Conservation (phyloP, 2,329 filamentous ascomycete genomes). For the Sclerotinia sclerotiorum region DNA sequence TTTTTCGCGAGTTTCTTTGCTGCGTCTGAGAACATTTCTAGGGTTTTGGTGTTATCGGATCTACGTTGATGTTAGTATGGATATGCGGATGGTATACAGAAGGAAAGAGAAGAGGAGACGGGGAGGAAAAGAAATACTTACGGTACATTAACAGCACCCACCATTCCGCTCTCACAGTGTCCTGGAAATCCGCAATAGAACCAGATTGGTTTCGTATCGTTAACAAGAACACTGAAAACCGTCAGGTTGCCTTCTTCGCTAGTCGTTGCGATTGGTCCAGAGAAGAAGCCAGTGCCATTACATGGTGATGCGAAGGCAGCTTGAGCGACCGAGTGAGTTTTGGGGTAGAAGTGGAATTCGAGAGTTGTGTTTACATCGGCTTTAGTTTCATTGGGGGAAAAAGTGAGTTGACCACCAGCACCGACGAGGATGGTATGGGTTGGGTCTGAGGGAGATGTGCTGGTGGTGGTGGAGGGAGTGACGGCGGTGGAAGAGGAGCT, state of each 20-base stretch:
- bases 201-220: slow-evolving; percentile 46
- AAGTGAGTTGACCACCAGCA: slow-evolving; percentile 43
- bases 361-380: slow-evolving; percentile 52
- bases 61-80: not conserved
- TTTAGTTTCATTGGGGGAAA: slow-evolving; percentile 51
- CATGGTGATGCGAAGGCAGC: slow-evolving; percentile 41
- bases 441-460: slow-evolving; percentile 22
- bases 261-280: slow-evolving; percentile 28
- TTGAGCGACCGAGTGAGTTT: slow-evolving; percentile 52
- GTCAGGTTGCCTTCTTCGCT: slow-evolving; percentile 28
- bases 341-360: slow-evolving; percentile 56
- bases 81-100: not conserved
- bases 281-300: slow-evolving; percentile 35
- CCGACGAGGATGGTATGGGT: slow-evolving; percentile 41
- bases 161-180: slow-evolving; percentile 48
- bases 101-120: not conserved
- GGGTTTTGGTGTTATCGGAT: slow-evolving; percentile 8
- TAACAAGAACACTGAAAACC: slow-evolving; percentile 47
- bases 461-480: slow-evolving; percentile 20
- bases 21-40: not conserved
- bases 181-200: slow-evolving; percentile 45
- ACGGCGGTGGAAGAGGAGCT: slow-evolving; percentile 27
- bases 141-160: slow-evolving; percentile 45
- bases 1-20: not conserved
- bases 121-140: slow-evolving; percentile 34